Conservation (phyloP, 306 rosid species). For the Psophocarpus tetragonolobus region DNA sequence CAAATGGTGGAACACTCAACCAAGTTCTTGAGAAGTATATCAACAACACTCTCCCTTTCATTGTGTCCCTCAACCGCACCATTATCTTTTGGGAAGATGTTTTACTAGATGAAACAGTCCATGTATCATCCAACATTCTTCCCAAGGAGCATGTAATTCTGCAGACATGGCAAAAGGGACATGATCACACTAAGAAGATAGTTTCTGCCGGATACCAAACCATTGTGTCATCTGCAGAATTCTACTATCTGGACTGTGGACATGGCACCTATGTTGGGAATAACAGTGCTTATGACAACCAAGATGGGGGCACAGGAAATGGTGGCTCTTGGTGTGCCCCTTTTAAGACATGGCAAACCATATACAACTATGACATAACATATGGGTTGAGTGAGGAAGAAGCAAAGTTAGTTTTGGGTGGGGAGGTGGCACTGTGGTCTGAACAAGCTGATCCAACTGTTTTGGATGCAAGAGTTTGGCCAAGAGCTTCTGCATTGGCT, state of each 20-base stretch:
- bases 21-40: constrained; percentile 70
- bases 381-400: constrained; percentile 67
- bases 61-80: constrained; percentile 75
- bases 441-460: constrained; percentile 84
- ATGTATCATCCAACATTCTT: constrained; percentile 50
- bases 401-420: constrained; percentile 81
- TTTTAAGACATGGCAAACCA: constrained; percentile 84
- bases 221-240: constrained; percentile 73
- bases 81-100: constrained; percentile 87
- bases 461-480: constrained; percentile 81
- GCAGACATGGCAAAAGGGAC: constrained; percentile 90
- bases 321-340: constrained; percentile 96
- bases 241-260: constrained; percentile 88
- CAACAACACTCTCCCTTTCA: constrained; percentile 68
- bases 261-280: constrained; percentile 80
- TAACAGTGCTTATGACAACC: constrained; percentile 50
- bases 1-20: constrained; percentile 69
- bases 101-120: constrained; percentile 45
- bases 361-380: constrained; percentile 75
- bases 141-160: constrained; percentile 69
- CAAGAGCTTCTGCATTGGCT: constrained; percentile 76
- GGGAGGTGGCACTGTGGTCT: constrained; percentile 86
- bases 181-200: constrained; percentile 63
- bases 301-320: constrained; percentile 31
- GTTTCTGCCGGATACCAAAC: constrained; percentile 71